These are phyloP conservation scores for Alectoria sarmentosa DNA, from an alignment of 495 filamentous ascomycete genomes.

Conservation along the genomic window DNA sequence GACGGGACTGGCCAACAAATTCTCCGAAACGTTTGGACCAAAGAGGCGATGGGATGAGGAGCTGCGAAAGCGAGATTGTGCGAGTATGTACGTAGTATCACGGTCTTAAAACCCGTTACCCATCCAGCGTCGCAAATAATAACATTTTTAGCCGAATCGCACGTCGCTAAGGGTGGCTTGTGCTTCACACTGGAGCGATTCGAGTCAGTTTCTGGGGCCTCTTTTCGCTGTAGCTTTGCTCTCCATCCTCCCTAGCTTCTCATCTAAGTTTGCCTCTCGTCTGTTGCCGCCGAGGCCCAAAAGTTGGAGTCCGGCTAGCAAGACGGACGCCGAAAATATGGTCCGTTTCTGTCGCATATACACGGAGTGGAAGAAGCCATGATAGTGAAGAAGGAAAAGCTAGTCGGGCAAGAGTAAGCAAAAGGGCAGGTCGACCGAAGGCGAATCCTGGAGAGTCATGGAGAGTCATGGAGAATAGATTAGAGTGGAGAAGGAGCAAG, in stretches of 20 bases:
- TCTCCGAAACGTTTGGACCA: conserved; percentile 11
- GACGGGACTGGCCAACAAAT: conserved; percentile 10
- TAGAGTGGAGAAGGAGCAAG: not conserved
- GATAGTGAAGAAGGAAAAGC: not conserved
- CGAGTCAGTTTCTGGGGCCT: not conserved
- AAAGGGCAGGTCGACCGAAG: too few relatives aligned
- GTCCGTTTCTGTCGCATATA: not conserved
- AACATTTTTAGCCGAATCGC: not conserved
- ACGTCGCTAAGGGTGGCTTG: conserved; percentile 8
- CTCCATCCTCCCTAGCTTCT: not conserved
- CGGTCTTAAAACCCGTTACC: not conserved
- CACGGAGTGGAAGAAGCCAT: not conserved
- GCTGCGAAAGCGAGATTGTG: not conserved
- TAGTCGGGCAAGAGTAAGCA: too few relatives aligned
- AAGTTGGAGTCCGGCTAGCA: not conserved
- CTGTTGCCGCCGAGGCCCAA: conserved; percentile 1
- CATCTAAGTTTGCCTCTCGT: conserved; percentile 1
- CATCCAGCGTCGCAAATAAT: not conserved
- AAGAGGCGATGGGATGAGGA: not conserved
- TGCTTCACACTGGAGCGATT: conserved; percentile 16
- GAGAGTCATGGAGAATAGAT: not conserved
- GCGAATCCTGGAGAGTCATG: not conserved
- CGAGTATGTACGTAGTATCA: too few relatives aligned
- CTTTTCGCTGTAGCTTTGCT: not conserved
- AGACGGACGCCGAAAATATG: not conserved